Percentiles rank a stretch among this genome's conserved stretches.
phyloP scores from a whole-genome alignment of 768 basidiomycete genomes.

The Cyclocybe cylindracea region DNA sequence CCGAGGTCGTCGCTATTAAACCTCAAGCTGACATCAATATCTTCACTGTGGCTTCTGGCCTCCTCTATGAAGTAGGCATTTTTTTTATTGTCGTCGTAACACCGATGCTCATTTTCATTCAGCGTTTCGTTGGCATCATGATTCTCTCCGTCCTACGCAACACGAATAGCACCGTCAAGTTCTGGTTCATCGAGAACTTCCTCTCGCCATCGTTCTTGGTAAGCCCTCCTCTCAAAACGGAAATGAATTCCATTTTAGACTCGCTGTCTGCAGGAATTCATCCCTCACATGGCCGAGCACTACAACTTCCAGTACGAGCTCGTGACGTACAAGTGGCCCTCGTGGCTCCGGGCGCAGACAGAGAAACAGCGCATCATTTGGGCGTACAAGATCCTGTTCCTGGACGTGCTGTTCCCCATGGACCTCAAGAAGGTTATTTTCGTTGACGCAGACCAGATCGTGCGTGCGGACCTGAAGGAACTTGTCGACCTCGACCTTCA shows the following conservation, averaged over 20 bases:
- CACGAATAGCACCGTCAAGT: constrained; percentile 94
- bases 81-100: background rate
- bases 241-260: background rate
- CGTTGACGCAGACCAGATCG: constrained; percentile 97
- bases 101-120: constrained; percentile 1
- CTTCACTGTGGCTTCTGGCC: constrained; percentile 96
- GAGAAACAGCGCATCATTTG: constrained; percentile 99
- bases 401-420: constrained; percentile 98
- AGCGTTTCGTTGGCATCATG: constrained; percentile 99
- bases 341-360: constrained; percentile 94
- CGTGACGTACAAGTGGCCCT: constrained; percentile 99
- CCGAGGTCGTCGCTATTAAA: constrained; percentile 24
- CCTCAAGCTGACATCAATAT: constrained; percentile 94
- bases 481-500: constrained; percentile 91
- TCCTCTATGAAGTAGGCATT: constrained; percentile 88
- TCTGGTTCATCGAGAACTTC: constrained; percentile 99
- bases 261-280: constrained; percentile 68
- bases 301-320: constrained; percentile 97
- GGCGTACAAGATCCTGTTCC: constrained; percentile 99
- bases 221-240: constrained; percentile 22
- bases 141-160: constrained; percentile 93
- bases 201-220: constrained; percentile 96
- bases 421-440: constrained; percentile 99
- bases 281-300: constrained; percentile 87
- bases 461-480: constrained; percentile 93